Base-by-base conservation (phyloP, 2,329 filamentous ascomycete species). In the Drechslerella coelobrocha region DNA sequence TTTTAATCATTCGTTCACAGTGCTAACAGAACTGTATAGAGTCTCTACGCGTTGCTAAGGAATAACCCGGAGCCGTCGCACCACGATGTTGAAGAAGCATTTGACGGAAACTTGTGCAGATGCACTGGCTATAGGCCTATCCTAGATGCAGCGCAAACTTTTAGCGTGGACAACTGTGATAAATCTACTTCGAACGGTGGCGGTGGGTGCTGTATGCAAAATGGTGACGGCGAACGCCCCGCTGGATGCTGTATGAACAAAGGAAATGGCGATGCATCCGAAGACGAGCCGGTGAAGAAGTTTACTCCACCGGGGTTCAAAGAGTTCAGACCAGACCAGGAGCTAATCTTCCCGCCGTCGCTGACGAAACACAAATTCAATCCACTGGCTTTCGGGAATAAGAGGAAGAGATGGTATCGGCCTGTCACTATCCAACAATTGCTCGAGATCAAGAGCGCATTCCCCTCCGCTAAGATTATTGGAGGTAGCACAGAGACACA, bases 101-200 rank as follows among this genome's bases (percentile, higher is more conserved):
- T 97, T 76, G 94, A 99, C 78, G 94, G 94, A 0, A 99, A 99
- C 74, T 81, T 97, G 26, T 99, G 94, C 78, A 86, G 94, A 57
- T 99, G 94, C 79, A 99, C 94, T 0, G 94, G 94, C 3, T 99
- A 99, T 77, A 83, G 92, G 56, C 91, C 94, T 0, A 97, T 99
- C 61, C 81, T 97, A 1, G 93, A 97, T 78, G 93, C 93, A 5
- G 94, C 94, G 1, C 91, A 95, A 76, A 94, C 90, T 0, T 97
- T 97, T 78, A 90, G 86, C 75, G 81, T 82, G 26, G 82, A 84
- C 27, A 80, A 79, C 8, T 88, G 86, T 75, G 83, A 82, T 7
- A 86, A 84, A 75, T 79, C 84, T 6, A 82, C 78, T 45, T 79
- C 80, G 3, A 87, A 87, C 73, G 86, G 86, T 2, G 85, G 85